A percentile compares a stretch with the other conserved stretches of the same genome.
These are phyloP conservation scores for Trametes maxima DNA, from an alignment of 768 basidiomycete genomes.

Conservation along the genomic window DNA sequence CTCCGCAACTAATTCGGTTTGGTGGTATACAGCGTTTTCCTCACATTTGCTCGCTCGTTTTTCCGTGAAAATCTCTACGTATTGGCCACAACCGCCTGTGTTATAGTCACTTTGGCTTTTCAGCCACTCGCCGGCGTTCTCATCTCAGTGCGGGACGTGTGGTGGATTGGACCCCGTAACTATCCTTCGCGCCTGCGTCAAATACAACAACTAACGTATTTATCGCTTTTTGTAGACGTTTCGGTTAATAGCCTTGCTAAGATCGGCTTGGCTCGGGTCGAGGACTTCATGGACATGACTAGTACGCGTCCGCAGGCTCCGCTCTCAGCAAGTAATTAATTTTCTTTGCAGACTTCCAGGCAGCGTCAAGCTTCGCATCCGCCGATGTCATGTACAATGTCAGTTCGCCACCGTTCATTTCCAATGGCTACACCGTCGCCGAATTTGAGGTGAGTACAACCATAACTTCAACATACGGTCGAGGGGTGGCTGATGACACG, in stretches of 20 bases:
- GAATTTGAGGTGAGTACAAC: constrained; percentile 44
- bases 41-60: background rate
- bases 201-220: too few species aligned
- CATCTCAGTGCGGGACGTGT: constrained; percentile 50
- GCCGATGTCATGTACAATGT: constrained; percentile 51
- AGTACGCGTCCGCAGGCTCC: constrained; percentile 33
- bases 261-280: background rate
- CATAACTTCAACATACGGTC: background rate
- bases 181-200: background rate
- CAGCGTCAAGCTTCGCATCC: constrained; percentile 57
- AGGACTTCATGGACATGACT: constrained; percentile 50
- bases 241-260: background rate
- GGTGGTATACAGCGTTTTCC: background rate
- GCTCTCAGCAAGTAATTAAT: background rate
- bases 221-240: background rate
- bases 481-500: background rate
- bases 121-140: constrained; percentile 57
- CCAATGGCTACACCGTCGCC: constrained; percentile 47
- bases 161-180: constrained; percentile 45
- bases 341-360: constrained; percentile 47
- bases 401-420: constrained; percentile 48
- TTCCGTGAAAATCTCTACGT: constrained; percentile 36
- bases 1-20: background rate
- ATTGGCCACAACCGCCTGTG: constrained; percentile 50
- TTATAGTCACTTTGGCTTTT: constrained; percentile 47